Evolutionary conservation across 495 filamentous ascomycete genomes (phyloP), one percentile per base, ranked within the genome.

Genomic region (Xylaria flabelliformis): DNA sequence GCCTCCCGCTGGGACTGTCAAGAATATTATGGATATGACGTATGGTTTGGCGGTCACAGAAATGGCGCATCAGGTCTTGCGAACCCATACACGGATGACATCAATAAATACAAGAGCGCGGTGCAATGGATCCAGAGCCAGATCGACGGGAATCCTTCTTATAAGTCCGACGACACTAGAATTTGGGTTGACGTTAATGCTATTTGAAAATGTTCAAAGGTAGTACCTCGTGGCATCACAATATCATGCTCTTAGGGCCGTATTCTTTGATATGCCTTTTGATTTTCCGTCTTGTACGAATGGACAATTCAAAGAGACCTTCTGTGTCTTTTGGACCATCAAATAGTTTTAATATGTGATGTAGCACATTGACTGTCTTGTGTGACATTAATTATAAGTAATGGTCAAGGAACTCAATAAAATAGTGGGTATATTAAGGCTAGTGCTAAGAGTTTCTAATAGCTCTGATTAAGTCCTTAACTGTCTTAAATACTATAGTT

Each of bases 1-100:
- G 55, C 55, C 29, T 58, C 55, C 17, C 55, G 55, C 55, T 58
- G 55, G 55, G 55, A 58, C 34, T 58, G 55, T 10, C 55, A 58
- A 8, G 15, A 58, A 7, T 34, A 58, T 3, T 58, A 58, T 9
- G 55, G 55, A 34, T 58, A 58, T 58, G 55, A 58, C 7, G 7
- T 2, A 1, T 58, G 55, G 55, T 58, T 58, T 7, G 55, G 3
- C 17, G 55, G 55, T 34, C 55, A 58, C 19, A 29, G 55, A 29
- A 7, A 58, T 34, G 55, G 55, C 55, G 55, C 24, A 34, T 58
- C 55, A 32, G 55, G 55, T 19, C 55, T 58, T 34, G 55, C 55
- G 17, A 58, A 58, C 29, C 55, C 55, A 19, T 7, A 58, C 29
- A 58, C 55, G 0, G 12, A 13, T 15, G 55, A 58, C 29, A 58